Percentiles rank a stretch among this genome's conserved stretches.
Evolutionary conservation across 2,329 filamentous ascomycete genomes (phyloP).

Genomic region (Fusarium sterilihyphosum): DNA sequence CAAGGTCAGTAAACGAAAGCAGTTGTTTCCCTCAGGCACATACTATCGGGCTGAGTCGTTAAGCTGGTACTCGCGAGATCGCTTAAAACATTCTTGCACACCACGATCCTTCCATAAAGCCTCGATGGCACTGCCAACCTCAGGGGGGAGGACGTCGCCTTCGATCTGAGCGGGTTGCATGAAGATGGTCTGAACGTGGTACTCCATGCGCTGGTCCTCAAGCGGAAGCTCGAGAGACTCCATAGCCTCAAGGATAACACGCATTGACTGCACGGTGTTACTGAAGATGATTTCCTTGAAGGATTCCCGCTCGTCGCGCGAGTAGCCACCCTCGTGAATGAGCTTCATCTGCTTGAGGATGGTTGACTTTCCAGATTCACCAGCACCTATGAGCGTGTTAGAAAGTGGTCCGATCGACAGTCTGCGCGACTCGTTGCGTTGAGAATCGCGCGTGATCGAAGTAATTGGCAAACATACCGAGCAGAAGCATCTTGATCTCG

Average conservation of each 20-base stretch:
- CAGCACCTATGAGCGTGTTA: conserved; percentile 74
- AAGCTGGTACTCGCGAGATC: conserved; percentile 93
- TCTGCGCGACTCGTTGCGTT: background rate
- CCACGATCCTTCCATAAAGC: conserved; percentile 92
- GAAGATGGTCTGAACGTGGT: conserved; percentile 98
- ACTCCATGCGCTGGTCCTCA: conserved; percentile 91
- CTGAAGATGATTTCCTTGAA: conserved; percentile 79
- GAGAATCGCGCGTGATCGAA: background rate
- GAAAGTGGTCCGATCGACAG: conserved; percentile 7
- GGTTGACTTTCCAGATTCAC: conserved; percentile 94
- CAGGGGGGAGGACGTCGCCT: conserved; percentile 91
- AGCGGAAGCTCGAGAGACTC: conserved; percentile 80
- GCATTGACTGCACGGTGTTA: conserved; percentile 76
- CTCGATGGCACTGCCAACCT: conserved; percentile 92
- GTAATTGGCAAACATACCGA: conserved; percentile 69
- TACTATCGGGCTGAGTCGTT: conserved; percentile 98
- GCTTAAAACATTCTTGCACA: conserved; percentile 94
- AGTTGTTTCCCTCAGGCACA: conserved; percentile 52
- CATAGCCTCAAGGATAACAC: conserved; percentile 75
- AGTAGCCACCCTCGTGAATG: conserved; percentile 98
- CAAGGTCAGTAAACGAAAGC: conserved; percentile 46
- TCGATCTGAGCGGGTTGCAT: conserved; percentile 98
- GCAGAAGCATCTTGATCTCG: conserved; percentile 99
- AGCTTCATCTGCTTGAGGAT: conserved; percentile 99
- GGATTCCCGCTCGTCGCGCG: conserved; percentile 81